Evolutionary conservation across 495 filamentous ascomycete species (phyloP).

Genomic region (Daldinia bambusicola): DNA sequence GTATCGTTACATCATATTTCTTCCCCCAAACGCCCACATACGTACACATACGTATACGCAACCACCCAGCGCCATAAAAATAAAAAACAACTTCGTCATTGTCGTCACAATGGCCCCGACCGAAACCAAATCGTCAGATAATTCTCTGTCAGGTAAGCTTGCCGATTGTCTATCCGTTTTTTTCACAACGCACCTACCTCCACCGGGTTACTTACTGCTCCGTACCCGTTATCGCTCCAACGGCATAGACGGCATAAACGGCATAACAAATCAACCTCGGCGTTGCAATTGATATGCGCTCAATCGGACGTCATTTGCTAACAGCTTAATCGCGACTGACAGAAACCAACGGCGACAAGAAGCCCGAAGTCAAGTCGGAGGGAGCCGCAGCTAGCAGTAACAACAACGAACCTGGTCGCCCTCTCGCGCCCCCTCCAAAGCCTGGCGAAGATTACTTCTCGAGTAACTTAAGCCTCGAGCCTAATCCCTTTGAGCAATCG

Average conservation of each 20-base stretch:
- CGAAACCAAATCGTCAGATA: conserved; percentile 49
- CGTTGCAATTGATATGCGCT: conserved; percentile 34
- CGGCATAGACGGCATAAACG: conserved; percentile 12
- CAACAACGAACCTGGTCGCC: conserved; percentile 53
- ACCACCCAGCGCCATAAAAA: conserved; percentile 39
- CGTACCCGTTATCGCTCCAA: conserved; percentile 23
- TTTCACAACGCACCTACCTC: conserved; percentile 21
- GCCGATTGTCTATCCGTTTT: conserved; percentile 26
- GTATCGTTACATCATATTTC: conserved; percentile 52
- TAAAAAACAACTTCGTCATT: conserved; percentile 47
- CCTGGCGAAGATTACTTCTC: conserved; percentile 83
- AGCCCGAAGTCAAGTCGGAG: conserved; percentile 55
- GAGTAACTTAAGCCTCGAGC: conserved; percentile 75
- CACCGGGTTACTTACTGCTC: conserved; percentile 15
- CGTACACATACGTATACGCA: conserved; percentile 20
- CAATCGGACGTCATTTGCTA: conserved; percentile 43
- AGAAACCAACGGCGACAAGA: conserved; percentile 51
- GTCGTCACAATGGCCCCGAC: conserved; percentile 50
- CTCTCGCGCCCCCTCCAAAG: conserved; percentile 82
- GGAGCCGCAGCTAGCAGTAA: conserved; percentile 33
- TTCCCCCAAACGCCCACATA: conserved; percentile 33
- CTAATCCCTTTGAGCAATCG: conserved; percentile 96
- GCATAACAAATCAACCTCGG: neutral
- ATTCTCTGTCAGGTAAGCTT: conserved; percentile 48
- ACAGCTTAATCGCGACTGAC: conserved; percentile 30